Conservation (phyloP, 148 eudicot species). For the Cornus florida region DNA sequence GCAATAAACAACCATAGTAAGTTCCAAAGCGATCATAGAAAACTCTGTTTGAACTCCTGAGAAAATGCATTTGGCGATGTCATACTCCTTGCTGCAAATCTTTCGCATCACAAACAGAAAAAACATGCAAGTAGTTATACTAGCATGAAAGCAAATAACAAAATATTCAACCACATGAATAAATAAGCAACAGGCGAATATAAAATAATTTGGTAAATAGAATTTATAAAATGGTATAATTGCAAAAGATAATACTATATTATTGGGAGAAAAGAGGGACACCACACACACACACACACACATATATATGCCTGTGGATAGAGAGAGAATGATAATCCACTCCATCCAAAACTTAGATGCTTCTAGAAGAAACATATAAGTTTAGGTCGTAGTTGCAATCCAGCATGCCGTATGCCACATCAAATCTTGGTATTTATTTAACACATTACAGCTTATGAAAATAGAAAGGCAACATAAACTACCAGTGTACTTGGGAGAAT, state of each 20-base stretch:
- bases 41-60: conserved; percentile 80
- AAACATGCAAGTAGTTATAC: not conserved
- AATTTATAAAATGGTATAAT: not conserved
- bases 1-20: conserved; percentile 61
- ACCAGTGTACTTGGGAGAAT: not conserved
- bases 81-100: conserved; percentile 84
- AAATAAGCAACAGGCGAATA: not conserved
- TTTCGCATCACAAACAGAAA: conserved; percentile 25
- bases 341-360: not conserved
- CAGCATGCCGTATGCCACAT: not conserved
- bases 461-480: not conserved
- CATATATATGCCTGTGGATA: too few relatives aligned
- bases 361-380: not conserved
- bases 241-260: not conserved
- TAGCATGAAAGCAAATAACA: not conserved
- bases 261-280: too few relatives aligned
- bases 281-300: too few relatives aligned
- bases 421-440: not conserved
- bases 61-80: conserved; percentile 55
- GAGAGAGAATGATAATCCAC: not conserved
- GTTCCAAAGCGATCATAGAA: conserved; percentile 72
- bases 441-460: not conserved
- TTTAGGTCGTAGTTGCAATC: not conserved
- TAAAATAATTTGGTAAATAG: not conserved
- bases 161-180: not conserved